Evolutionary conservation across 2,329 filamentous ascomycete species (phyloP).

Genomic region (Ilyonectria robusta): DNA sequence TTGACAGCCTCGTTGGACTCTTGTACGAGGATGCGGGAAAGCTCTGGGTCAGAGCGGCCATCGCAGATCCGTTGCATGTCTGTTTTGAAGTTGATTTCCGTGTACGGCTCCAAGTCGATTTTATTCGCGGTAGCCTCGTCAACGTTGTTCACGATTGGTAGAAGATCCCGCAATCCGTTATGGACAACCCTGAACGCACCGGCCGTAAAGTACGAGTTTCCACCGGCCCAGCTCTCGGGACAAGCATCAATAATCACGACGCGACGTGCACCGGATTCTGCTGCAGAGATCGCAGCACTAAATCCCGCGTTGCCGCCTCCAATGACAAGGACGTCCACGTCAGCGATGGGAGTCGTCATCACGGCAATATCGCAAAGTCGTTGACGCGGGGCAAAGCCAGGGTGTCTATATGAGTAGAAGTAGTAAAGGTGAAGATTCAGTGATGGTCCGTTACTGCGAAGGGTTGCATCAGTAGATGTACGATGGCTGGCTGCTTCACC

Average conservation of each 20-base stretch:
- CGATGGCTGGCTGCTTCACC: too few relatives aligned
- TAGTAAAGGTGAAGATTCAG: too few relatives aligned
- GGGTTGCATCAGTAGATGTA: too few relatives aligned
- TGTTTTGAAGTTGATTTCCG: conserved; percentile 63
- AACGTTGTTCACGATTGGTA: conserved; percentile 75
- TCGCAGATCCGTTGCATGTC: conserved; percentile 72
- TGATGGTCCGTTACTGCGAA: too few relatives aligned
- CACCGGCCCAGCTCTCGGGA: conserved; percentile 71
- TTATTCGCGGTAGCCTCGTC: conserved; percentile 58
- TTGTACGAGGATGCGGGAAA: conserved; percentile 64
- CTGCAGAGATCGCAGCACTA: conserved; percentile 70
- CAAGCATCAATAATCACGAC: conserved; percentile 74
- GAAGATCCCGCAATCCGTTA: conserved; percentile 67
- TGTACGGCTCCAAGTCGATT: conserved; percentile 73
- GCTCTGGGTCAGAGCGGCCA: conserved; percentile 64
- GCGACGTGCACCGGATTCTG: conserved; percentile 58
- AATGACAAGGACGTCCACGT: conserved; percentile 65
- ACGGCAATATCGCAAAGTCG: not conserved
- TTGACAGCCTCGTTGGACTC: conserved; percentile 66
- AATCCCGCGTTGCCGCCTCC: conserved; percentile 77
- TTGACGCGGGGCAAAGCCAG: not conserved
- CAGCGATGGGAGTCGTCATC: not conserved
- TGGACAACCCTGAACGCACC: conserved; percentile 74
- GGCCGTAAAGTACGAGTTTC: conserved; percentile 76
- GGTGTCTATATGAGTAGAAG: too few relatives aligned